Evolutionary conservation across 2,329 filamentous ascomycete species (phyloP).

Genomic region (Monilinia vaccinii-corymbosi): DNA sequence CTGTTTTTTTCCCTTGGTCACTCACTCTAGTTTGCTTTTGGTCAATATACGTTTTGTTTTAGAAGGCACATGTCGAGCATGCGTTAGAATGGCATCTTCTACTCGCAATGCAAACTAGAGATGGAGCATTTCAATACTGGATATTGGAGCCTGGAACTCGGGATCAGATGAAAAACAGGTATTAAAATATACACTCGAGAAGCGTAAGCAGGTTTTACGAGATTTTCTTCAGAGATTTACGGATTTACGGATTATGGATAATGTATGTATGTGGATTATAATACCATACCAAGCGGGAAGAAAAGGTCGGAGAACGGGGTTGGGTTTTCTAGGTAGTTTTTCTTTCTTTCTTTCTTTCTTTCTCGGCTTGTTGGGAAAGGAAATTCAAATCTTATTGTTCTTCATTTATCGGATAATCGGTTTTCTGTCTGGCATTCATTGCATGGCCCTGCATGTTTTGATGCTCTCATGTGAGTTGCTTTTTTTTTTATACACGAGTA

Average conservation of each 20-base stretch:
- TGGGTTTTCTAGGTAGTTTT: no score
- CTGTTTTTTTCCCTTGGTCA: not conserved
- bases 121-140: not conserved
- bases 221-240: not conserved
- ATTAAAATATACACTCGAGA: not conserved
- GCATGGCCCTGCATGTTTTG: not conserved
- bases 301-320: not conserved
- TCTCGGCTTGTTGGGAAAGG: not conserved
- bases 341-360: no score
- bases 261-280: not conserved
- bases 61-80: conserved; percentile 1
- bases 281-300: not conserved
- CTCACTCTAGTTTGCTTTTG: not conserved
- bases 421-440: not conserved
- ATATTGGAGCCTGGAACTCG: conserved; percentile 1
- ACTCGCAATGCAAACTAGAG: not conserved
- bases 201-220: not conserved
- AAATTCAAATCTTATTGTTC: not conserved
- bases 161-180: not conserved
- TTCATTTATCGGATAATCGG: not conserved
- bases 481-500: not conserved
- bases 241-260: not conserved
- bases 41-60: not conserved
- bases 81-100: not conserved
- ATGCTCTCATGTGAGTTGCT: not conserved